These are phyloP conservation scores for Atalantia buxifolia DNA, from an alignment of 345 rosid genomes.

Conservation along the genomic window DNA sequence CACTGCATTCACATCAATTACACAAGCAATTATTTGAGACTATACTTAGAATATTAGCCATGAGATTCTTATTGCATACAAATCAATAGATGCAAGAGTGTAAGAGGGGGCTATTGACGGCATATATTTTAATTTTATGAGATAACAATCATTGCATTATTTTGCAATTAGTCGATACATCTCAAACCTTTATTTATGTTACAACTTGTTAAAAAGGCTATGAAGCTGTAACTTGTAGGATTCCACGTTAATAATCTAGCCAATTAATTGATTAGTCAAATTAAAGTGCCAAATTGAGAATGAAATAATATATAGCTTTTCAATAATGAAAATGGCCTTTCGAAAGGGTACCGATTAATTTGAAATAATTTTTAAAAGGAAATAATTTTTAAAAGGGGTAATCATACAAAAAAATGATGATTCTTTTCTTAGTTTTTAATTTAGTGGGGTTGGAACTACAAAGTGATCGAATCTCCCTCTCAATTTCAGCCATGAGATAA, in stretches of 20 bases:
- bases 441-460: background rate
- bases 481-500: slow-evolving; percentile 15
- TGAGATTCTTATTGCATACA: background rate
- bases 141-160: too few relatives aligned
- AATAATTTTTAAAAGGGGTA: background rate
- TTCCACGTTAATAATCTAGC: background rate
- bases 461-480: background rate
- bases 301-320: background rate
- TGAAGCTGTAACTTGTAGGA: background rate
- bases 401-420: background rate
- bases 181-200: background rate
- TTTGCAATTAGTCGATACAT: background rate
- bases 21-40: background rate
- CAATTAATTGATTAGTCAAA: background rate
- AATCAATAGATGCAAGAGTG: background rate
- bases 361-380: background rate
- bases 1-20: background rate
- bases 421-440: background rate
- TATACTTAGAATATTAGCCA: background rate
- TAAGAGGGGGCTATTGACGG: background rate
- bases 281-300: background rate
- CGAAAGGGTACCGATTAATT: background rate
- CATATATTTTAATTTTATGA: background rate
- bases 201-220: background rate
- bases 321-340: background rate